These are phyloP conservation scores for Thielaviopsis euricoi DNA, from an alignment of 2,329 filamentous ascomycete genomes.

Conservation along the genomic window DNA sequence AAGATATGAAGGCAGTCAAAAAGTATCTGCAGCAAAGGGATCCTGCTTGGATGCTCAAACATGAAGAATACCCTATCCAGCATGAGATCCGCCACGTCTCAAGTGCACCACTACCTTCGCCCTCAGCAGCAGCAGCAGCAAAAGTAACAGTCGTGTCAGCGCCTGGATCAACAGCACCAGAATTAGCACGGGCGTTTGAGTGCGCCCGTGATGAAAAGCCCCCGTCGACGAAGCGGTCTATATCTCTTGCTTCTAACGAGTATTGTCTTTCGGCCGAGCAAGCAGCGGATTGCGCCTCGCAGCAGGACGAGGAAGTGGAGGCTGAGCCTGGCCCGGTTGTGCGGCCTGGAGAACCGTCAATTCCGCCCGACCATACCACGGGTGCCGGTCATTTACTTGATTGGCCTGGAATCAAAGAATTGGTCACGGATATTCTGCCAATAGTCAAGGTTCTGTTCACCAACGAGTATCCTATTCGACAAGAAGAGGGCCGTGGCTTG, in stretches of 20 bases:
- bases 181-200: not conserved
- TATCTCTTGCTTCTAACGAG: not conserved
- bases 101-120: not conserved
- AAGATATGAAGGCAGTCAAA: slow-evolving; percentile 6
- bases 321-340: slow-evolving; percentile 35
- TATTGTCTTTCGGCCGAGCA: not conserved
- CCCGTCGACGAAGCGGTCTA: not conserved
- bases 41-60: slow-evolving; percentile 8
- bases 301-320: slow-evolving; percentile 33
- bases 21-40: slow-evolving; percentile 12
- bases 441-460: slow-evolving; percentile 36
- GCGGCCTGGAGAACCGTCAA: slow-evolving; percentile 45
- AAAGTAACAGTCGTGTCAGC: too few relatives aligned
- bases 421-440: slow-evolving; percentile 39
- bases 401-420: slow-evolving; percentile 49
- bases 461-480: slow-evolving; percentile 58
- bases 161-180: not conserved
- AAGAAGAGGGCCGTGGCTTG: slow-evolving; percentile 58
- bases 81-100: not conserved
- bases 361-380: slow-evolving; percentile 77
- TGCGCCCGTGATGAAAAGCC: not conserved
- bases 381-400: slow-evolving; percentile 68
- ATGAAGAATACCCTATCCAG: not conserved
- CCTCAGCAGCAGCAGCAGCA: not conserved
- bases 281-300: not conserved